Percentiles rank a stretch among this genome's conserved stretches.
These are phyloP conservation scores for Phytophthora fragariaefolia DNA, from an alignment of 352 stramenopile species.

Conservation along the genomic window DNA sequence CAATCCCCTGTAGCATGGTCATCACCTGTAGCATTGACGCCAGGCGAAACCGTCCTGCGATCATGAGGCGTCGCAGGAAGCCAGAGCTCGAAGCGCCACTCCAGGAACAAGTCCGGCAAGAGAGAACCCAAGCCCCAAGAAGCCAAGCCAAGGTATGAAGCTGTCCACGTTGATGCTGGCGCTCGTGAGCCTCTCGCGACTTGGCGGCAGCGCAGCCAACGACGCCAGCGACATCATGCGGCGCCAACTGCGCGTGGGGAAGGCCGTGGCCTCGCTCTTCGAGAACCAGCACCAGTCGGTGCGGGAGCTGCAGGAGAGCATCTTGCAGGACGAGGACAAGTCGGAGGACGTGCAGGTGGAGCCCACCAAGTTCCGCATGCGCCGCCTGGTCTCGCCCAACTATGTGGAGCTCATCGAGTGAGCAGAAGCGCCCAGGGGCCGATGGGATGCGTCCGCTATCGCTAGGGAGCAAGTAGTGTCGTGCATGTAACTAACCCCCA, in stretches of 20 bases:
- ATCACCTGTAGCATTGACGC: background rate
- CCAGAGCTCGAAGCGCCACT: constrained; percentile 21
- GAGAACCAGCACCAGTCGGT: constrained; percentile 40
- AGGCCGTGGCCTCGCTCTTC: constrained; percentile 38
- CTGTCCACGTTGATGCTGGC: constrained; percentile 20
- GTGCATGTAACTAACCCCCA: constrained; percentile 27
- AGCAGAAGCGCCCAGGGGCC: constrained; percentile 1
- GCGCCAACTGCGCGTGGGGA: constrained; percentile 36
- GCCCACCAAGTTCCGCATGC: constrained; percentile 35
- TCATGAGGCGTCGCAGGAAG: constrained; percentile 30
- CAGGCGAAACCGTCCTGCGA: constrained; percentile 8
- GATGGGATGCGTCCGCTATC: background rate
- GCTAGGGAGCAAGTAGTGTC: constrained; percentile 21
- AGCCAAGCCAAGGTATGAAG: constrained; percentile 25
- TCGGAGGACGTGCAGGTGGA: constrained; percentile 32
- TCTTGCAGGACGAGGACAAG: constrained; percentile 41
- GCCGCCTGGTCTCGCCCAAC: constrained; percentile 27
- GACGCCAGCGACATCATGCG: constrained; percentile 36
- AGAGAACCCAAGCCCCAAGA: background rate
- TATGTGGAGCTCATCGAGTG: constrained; percentile 38
- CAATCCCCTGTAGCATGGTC: too few relatives aligned
- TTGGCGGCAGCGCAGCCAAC: constrained; percentile 25
- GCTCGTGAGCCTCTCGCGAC: constrained; percentile 19
- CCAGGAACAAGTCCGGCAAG: constrained; percentile 9
- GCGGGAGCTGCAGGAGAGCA: constrained; percentile 31